These are phyloP conservation scores for Phytophthora pisi DNA, from an alignment of 352 stramenopile genomes.

Conservation along the genomic window DNA sequence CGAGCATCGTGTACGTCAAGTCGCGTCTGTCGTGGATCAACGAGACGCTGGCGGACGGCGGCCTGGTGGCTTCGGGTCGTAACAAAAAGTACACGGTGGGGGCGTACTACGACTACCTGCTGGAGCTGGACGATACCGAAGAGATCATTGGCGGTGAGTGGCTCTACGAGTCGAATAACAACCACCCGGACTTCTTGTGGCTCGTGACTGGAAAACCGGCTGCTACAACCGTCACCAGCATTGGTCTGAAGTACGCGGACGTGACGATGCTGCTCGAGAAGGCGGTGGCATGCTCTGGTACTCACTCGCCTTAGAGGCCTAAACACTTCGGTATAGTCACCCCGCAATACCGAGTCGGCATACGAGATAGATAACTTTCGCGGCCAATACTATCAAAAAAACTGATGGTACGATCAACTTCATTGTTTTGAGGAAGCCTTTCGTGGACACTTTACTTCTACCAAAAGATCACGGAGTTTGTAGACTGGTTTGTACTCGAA, in stretches of 20 bases:
- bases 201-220: slow-evolving; percentile 13
- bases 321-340: too few species aligned
- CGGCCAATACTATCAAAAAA: too few species aligned
- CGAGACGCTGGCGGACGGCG: slow-evolving; percentile 25
- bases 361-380: too few species aligned
- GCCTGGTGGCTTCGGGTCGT: slow-evolving; percentile 20
- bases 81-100: slow-evolving; percentile 14
- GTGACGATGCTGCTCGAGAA: slow-evolving; percentile 22
- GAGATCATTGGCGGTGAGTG: slow-evolving; percentile 39
- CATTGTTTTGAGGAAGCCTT: too few species aligned
- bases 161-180: slow-evolving; percentile 26
- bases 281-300: slow-evolving; percentile 6
- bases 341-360: too few species aligned
- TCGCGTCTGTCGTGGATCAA: slow-evolving; percentile 40
- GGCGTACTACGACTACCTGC: slow-evolving; percentile 30
- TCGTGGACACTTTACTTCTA: too few species aligned
- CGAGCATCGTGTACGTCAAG: slow-evolving; percentile 37
- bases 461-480: too few species aligned
- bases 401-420: too few species aligned
- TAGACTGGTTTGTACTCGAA: too few species aligned
- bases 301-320: too few species aligned
- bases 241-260: slow-evolving; percentile 32
- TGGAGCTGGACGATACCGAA: slow-evolving; percentile 27
- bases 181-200: slow-evolving; percentile 41
- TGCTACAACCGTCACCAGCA: slow-evolving; percentile 20